Base-by-base conservation (phyloP, 441 rosid species). In the Macaranga tanarius region DNA sequence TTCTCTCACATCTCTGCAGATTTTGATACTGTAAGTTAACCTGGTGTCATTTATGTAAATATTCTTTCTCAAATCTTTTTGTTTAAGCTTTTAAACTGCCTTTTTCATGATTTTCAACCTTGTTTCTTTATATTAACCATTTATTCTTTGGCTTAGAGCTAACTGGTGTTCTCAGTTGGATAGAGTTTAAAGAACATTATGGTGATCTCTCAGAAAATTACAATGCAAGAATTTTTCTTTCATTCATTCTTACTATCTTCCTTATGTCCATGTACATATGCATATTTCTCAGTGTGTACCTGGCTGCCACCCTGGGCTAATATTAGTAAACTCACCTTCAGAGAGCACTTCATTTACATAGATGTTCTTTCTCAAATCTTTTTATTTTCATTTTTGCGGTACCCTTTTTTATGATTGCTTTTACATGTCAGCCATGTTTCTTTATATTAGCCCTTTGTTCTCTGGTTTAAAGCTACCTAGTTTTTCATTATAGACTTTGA, bases 1-100 rank as follows among this genome's bases (percentile, higher is more conserved):
- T 85, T 90, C 83, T 92, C 93, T 69, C 93, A 93, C 74, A 87
- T 93, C 67, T 89, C 96, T 17, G 81, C 83, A 58, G 95, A 90
- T 76, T 92, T 92, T 71, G 96, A 93, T 77, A 84, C 84, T 83
- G 98, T 93, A 81, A 89, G 97, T 44, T 73, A 65, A 71, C 75
- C 52, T 70, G 65, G 61, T 23, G 44, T 28, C 7, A 22, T 31
- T 20, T 38, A 34, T 34, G 6, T 8, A 38, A 9, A 40, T 31
- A 23, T 28, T 11, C 4, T 70, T 34, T 19, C 51, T 50, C 9
- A 12, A 50, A 2, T 15, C 17, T 15, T 38, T 60, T 31, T 0
- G 2, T 1, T 19, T 25, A 5, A 42, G 20, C 28, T 61, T 26
- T 50, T 34, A 47, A 34, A 34, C 38, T 34, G 38, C 38, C n/a